Conservation (phyloP, 2,329 filamentous ascomycete species). For the Aureobasidium lini region DNA sequence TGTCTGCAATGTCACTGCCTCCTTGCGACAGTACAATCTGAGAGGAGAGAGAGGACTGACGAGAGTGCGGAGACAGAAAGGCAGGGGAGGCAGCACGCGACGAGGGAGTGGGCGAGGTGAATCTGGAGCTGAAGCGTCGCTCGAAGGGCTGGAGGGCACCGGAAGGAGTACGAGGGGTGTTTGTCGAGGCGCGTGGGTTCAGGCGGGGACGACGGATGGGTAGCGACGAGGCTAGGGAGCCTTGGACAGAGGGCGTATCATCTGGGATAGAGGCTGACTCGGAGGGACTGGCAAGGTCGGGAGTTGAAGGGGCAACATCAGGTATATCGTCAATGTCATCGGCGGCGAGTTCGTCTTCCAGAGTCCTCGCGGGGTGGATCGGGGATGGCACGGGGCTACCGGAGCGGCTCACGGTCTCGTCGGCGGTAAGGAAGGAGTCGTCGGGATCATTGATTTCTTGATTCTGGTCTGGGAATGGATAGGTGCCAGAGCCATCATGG, state of each 20-base stretch:
- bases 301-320: constrained; percentile 19
- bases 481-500: constrained; percentile 5
- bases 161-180: constrained; percentile 61
- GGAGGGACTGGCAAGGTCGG: constrained; percentile 54
- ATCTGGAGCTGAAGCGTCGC: constrained; percentile 81
- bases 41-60: constrained; percentile 71
- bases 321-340: constrained; percentile 17
- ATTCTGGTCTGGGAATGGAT: not conserved
- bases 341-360: constrained; percentile 16
- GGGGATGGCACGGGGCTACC: not conserved
- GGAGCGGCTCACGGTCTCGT: not conserved
- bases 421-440: not conserved
- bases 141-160: constrained; percentile 90
- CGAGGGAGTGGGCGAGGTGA: constrained; percentile 50
- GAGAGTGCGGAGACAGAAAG: constrained; percentile 64
- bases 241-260: constrained; percentile 74
- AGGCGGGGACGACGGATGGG: constrained; percentile 38
- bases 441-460: not conserved
- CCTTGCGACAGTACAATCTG: constrained; percentile 52
- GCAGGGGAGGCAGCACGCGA: constrained; percentile 61
- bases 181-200: constrained; percentile 52
- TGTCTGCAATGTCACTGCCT: constrained; percentile 40
- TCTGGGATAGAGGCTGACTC: constrained; percentile 64
- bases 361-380: not conserved
- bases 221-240: constrained; percentile 52